Percentiles rank a stretch among this genome's conserved stretches.
Evolutionary conservation across 2,329 filamentous ascomycete genomes (phyloP).

Genomic region (Piedraia hortae): DNA sequence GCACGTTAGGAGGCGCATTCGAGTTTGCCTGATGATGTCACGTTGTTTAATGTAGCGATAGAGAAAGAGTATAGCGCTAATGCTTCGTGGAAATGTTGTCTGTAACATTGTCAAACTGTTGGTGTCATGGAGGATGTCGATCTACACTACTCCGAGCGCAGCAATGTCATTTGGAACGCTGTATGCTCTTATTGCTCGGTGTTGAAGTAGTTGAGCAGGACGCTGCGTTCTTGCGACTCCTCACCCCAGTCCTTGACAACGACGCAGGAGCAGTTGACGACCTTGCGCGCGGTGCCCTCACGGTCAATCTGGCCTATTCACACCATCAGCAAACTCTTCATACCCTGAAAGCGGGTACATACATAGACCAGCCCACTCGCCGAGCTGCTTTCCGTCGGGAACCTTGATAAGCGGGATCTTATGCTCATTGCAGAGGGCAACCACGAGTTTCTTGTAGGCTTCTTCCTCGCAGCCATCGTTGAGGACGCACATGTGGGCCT

Average conservation of each 20-base stretch:
- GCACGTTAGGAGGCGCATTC: conserved; percentile 11
- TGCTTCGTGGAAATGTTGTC: no score
- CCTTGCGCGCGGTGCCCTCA: conserved; percentile 98
- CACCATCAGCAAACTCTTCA: conserved; percentile 1
- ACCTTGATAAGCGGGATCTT: conserved; percentile 99
- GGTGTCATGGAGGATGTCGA: no score
- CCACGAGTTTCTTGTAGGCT: conserved; percentile 99
- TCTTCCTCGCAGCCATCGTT: conserved; percentile 99
- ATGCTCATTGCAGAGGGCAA: conserved; percentile 96
- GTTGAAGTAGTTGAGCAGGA: conserved; percentile 99
- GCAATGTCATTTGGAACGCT: no score
- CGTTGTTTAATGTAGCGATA: no score
- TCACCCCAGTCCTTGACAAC: conserved; percentile 99
- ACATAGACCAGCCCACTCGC: conserved; percentile 99
- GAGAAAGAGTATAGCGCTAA: no score
- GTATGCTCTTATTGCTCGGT: conserved; percentile 34
- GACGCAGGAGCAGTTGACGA: conserved; percentile 99
- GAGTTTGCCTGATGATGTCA: no score
- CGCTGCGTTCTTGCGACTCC: conserved; percentile 94
- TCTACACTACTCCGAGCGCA: no score
- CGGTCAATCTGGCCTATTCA: conserved; percentile 76
- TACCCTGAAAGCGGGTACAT: conserved; percentile 22
- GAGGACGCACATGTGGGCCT: conserved; percentile 99
- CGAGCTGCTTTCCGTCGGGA: conserved; percentile 95
- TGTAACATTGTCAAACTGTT: no score